Percentiles rank a stretch among this genome's conserved stretches.
Conservation (phyloP, 1,284 basidiomycete species). For the Microbotryomycetes sp. region DNA sequence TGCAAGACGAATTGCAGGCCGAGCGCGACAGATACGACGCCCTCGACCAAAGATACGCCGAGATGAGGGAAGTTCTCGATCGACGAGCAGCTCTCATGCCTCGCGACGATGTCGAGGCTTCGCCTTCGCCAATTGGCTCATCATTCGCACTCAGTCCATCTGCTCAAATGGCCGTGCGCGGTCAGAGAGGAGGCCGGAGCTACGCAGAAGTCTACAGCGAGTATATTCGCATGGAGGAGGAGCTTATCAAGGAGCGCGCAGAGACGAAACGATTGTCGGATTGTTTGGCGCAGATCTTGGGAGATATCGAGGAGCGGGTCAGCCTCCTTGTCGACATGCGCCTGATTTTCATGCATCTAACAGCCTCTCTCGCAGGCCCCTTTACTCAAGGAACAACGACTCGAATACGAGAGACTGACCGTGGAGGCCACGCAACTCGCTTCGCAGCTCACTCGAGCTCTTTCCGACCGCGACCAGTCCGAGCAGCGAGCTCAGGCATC, state of each 20-base stretch:
- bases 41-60: slow-evolving; percentile 43
- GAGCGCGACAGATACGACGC: slow-evolving; percentile 42
- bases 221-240: slow-evolving; percentile 73
- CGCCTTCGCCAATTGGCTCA: slow-evolving; percentile 1
- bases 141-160: slow-evolving; percentile 24
- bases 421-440: slow-evolving; percentile 72
- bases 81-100: slow-evolving; percentile 12
- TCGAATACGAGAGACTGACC: slow-evolving; percentile 71
- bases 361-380: slow-evolving; percentile 57
- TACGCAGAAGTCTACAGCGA: slow-evolving; percentile 88
- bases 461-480: slow-evolving; percentile 57
- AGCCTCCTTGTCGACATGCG: slow-evolving; percentile 35
- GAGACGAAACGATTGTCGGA: slow-evolving; percentile 76
- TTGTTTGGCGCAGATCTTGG: slow-evolving; percentile 61
- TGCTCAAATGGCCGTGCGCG: slow-evolving; percentile 14
- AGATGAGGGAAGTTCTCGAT: slow-evolving; percentile 43
- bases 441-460: slow-evolving; percentile 62
- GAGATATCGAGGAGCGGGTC: slow-evolving; percentile 82
- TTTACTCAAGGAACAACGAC: slow-evolving; percentile 72
- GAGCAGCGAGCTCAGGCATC: slow-evolving; percentile 22
- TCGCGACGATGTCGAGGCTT: slow-evolving; percentile 7
- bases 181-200: slow-evolving; percentile 57
- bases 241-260: slow-evolving; percentile 63
- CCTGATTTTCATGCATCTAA: background rate
- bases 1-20: slow-evolving; percentile 59